Base-by-base conservation (phyloP, 352 stramenopile species). In the Thalassiosira livingstoniorum region DNA sequence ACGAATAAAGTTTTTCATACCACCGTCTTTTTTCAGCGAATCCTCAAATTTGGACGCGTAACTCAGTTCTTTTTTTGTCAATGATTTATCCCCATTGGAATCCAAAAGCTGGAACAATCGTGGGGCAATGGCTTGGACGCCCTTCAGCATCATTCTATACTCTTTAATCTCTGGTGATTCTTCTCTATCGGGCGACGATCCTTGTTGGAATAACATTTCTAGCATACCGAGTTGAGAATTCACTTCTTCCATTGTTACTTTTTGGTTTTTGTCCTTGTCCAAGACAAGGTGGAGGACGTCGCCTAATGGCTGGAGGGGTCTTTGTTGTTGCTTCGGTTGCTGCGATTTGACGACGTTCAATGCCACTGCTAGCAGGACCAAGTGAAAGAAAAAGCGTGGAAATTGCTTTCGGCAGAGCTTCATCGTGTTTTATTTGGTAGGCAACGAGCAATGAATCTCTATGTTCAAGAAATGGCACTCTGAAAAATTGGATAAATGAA, bases 181-280 rank as follows among this genome's bases (percentile, higher is more conserved):
- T 25, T 61, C 51, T 10, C 42, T 45, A 25, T 45, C 53, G 1
- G 0, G 2, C 18, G 39, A 23, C 0, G 21, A 47, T 21, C 13
- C 23, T 34, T 51, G 32, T 35, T 65, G 21, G 27, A 81, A 75
- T 3, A 81, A 29, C 4, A 45, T 4, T 34, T 81, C 65, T 0
- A 81, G 73, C 53, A 75, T 81, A 18, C 31, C 15, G 0, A 81
- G 2, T 53, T 81, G 60, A 3, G 51, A 37, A 10, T 67, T 61
- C 23, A 81, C 73, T 62, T 81, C 73, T 2, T 62, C 32, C 25
- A 69, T 65, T 4, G 73, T 54, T 1, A 81, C 73, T 67, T 62
- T 68, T 57, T 42, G n/a, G 53, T 81, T 63, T 34, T 81, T 81
- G 65, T 81, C 63, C 31, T 63, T 75, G 37, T 81, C 73, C 29